Percentiles rank a stretch among this genome's conserved stretches.
Conservation (phyloP, 75 land plant species). For the Adiantum capillusveneris region DNA sequence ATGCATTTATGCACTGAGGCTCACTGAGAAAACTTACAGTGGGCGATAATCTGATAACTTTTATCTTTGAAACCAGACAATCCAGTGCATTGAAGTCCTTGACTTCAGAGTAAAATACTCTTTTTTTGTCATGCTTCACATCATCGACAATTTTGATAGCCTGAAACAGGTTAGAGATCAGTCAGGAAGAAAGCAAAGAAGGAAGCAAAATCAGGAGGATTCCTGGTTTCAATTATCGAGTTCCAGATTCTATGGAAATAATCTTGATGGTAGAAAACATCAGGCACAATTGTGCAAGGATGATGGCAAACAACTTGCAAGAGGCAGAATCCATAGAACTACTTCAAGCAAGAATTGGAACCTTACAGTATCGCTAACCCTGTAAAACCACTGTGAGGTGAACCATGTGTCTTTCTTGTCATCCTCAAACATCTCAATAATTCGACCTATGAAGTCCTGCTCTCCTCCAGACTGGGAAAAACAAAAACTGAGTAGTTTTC, state of each 20-base stretch:
- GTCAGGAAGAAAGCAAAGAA: too few relatives aligned
- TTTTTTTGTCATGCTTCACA: conserved; percentile 33
- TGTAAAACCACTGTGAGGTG: conserved; percentile 73
- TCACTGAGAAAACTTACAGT: conserved; percentile 24
- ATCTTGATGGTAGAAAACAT: too few relatives aligned
- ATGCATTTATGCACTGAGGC: too few relatives aligned
- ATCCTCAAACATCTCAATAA: conserved; percentile 65
- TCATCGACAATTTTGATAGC: conserved; percentile 34
- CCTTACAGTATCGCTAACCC: conserved; percentile 74
- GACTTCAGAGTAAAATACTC: conserved; percentile 76
- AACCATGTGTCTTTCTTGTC: conserved; percentile 42
- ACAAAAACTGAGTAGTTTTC: too few relatives aligned
- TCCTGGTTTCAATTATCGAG: too few relatives aligned
- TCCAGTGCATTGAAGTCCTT: conserved; percentile 65
- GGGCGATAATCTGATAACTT: conserved; percentile 29
- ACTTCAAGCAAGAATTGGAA: not conserved
- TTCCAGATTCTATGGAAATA: too few relatives aligned
- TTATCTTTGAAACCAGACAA: conserved; percentile 50
- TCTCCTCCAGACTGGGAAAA: conserved; percentile 33
- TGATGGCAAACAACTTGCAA: not conserved
- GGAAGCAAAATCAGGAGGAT: too few relatives aligned
- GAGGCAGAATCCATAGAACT: too few relatives aligned
- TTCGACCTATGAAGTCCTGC: conserved; percentile 48
- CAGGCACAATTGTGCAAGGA: too few relatives aligned
- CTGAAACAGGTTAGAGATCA: conserved; percentile 19